Percentiles rank a stretch among this genome's conserved stretches.
Evolutionary conservation across 192 early-diverging fungal species (phyloP).

Genomic region (Backusella parvicylindrica): DNA sequence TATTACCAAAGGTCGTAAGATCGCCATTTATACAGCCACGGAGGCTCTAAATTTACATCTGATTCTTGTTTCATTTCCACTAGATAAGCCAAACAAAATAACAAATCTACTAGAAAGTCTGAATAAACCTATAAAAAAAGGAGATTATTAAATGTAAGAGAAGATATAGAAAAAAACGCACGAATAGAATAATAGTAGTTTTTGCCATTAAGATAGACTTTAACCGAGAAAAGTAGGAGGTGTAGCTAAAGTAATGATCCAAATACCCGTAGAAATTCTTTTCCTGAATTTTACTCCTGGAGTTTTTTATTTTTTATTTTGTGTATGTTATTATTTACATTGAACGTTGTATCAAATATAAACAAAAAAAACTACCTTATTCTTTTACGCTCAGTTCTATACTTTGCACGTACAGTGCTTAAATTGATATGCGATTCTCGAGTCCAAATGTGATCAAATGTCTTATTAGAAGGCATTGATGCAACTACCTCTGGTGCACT

Average conservation of each 20-base stretch:
- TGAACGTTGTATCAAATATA: background rate
- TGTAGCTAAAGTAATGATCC: background rate
- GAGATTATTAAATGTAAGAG: background rate
- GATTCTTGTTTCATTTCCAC: constrained; percentile 45
- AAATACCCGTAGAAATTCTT: background rate
- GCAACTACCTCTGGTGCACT: constrained; percentile 22
- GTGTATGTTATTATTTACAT: no score
- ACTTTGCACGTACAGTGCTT: constrained; percentile 24
- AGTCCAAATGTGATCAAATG: constrained; percentile 19
- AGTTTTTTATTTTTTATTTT: no score
- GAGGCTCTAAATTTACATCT: constrained; percentile 31
- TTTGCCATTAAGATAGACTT: constrained; percentile 12
- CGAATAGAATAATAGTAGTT: constrained; percentile 22
- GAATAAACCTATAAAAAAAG: constrained; percentile 35
- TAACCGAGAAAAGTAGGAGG: background rate
- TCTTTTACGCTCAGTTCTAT: constrained; percentile 13
- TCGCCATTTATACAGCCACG: constrained; percentile 49
- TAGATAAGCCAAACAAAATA: constrained; percentile 56
- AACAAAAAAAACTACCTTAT: constrained; percentile 4
- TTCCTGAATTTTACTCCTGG: constrained; percentile 2
- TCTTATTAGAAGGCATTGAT: background rate
- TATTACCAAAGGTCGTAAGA: constrained; percentile 37
- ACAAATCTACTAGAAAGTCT: constrained; percentile 49
- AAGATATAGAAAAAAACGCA: constrained; percentile 1
- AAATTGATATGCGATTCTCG: constrained; percentile 21